Percentiles rank a stretch among this genome's conserved stretches.
phyloP scores from a whole-genome alignment of 345 rosid species.

The Eucalyptus microcorys region DNA sequence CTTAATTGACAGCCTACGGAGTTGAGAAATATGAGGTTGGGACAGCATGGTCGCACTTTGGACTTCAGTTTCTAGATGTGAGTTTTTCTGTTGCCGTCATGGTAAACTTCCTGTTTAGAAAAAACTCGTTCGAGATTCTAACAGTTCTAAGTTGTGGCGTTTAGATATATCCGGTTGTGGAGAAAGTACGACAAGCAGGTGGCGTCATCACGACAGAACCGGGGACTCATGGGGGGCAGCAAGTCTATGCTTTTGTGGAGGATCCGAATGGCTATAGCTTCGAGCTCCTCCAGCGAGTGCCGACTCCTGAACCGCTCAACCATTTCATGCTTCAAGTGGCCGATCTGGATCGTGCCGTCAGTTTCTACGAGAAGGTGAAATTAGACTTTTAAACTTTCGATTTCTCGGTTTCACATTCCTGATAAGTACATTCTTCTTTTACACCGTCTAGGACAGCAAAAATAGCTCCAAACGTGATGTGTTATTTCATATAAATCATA shows the following conservation, averaged over 20 bases:
- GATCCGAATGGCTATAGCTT: slow-evolving; percentile 37
- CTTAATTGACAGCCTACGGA: slow-evolving; percentile 14
- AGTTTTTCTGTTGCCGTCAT: neutral
- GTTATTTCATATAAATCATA: neutral
- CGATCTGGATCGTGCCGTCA: slow-evolving; percentile 26
- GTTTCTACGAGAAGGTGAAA: slow-evolving; percentile 28
- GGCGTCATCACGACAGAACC: slow-evolving; percentile 28
- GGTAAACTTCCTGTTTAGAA: neutral
- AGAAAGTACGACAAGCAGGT: slow-evolving; percentile 12
- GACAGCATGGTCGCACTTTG: slow-evolving; percentile 32
- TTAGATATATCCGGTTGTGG: slow-evolving; percentile 18
- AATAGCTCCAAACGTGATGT: neutral
- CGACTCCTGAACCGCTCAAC: slow-evolving; percentile 34
- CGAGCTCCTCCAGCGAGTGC: slow-evolving; percentile 25
- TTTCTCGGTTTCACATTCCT: neutral
- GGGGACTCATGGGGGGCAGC: slow-evolving; percentile 20
- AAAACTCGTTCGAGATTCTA: neutral
- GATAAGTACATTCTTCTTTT: neutral
- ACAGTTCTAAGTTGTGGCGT: neutral
- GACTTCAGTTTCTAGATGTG: slow-evolving; percentile 22
- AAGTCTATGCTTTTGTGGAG: slow-evolving; percentile 26
- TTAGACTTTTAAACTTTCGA: neutral
- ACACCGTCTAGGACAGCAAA: neutral
- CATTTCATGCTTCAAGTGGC: slow-evolving; percentile 33
- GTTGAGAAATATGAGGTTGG: slow-evolving; percentile 27